Evolutionary conservation across 805 yeast genomes (phyloP).

Genomic region (Kazachstania psychrophila): DNA sequence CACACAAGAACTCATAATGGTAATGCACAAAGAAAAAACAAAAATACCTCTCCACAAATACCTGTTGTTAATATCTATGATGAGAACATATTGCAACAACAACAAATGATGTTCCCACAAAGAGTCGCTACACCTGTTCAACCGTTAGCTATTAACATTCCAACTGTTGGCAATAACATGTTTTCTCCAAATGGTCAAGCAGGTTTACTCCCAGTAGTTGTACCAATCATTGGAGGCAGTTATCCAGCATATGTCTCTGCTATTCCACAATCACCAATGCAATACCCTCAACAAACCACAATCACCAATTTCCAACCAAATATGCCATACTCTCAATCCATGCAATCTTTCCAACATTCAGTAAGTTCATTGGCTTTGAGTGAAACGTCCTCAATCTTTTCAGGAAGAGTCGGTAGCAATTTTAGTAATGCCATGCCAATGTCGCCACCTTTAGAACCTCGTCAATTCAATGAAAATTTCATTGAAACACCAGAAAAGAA

Average conservation of each 20-base stretch:
- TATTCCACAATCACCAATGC: constrained; percentile 1
- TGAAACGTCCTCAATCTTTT: constrained; percentile 13
- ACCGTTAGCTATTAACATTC: constrained; percentile 3
- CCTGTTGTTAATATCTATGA: constrained; percentile 1
- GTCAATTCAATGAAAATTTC: too few relatives aligned
- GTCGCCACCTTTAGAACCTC: constrained; percentile 10
- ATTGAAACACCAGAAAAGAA: background rate
- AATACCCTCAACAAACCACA: background rate
- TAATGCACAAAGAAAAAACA: constrained; percentile 4
- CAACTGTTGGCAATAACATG: background rate
- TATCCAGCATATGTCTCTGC: constrained; percentile 3
- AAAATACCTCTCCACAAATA: background rate
- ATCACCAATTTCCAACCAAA: background rate
- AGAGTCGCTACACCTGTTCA: constrained; percentile 2
- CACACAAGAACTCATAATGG: constrained; percentile 66
- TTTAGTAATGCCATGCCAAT: constrained; percentile 5
- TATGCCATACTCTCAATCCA: background rate
- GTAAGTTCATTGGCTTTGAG: constrained; percentile 15
- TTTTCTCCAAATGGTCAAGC: background rate
- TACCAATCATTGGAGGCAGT: constrained; percentile 4
- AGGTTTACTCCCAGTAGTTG: constrained; percentile 4
- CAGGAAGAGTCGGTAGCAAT: too few relatives aligned
- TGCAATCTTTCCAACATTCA: constrained; percentile 4
- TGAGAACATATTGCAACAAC: constrained; percentile 1
- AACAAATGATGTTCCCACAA: constrained; percentile 2